A percentile compares a stretch with the other conserved stretches of the same genome.
These are phyloP conservation scores for Ogataea philodendri DNA, from an alignment of 805 yeast species.

Conservation along the genomic window DNA sequence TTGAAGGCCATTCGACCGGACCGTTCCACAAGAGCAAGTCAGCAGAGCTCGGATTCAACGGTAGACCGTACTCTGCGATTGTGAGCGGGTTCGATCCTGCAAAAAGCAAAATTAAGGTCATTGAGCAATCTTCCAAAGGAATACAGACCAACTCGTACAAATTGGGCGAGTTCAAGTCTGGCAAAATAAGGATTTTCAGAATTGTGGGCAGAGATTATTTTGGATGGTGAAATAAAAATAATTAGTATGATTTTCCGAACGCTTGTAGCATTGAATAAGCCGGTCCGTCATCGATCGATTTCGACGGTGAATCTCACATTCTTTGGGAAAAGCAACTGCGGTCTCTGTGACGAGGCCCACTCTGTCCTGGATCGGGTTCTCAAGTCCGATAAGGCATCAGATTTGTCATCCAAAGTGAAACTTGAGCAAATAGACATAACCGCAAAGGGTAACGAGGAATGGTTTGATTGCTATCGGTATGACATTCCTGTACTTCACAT, in stretches of 20 bases:
- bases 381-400: constrained; percentile 22
- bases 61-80: constrained; percentile 54
- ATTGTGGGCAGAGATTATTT: constrained; percentile 69
- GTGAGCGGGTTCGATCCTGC: constrained; percentile 71
- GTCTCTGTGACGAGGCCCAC: constrained; percentile 65
- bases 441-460: constrained; percentile 53
- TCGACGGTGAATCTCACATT: constrained; percentile 43
- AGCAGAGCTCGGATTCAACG: constrained; percentile 55
- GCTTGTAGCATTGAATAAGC: constrained; percentile 2
- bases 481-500: constrained; percentile 80
- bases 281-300: not conserved
- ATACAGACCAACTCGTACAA: constrained; percentile 62
- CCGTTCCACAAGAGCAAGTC: constrained; percentile 30
- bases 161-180: constrained; percentile 70
- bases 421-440: constrained; percentile 55
- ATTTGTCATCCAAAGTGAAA: constrained; percentile 29
- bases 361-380: constrained; percentile 45
- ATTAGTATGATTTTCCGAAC: constrained; percentile 2
- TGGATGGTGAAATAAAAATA: constrained; percentile 52
- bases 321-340: constrained; percentile 69
- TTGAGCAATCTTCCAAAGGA: constrained; percentile 55
- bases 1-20: constrained; percentile 58
- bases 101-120: constrained; percentile 68
- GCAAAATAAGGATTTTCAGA: constrained; percentile 78
- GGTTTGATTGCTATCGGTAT: constrained; percentile 70